Evolutionary conservation across 139 green algal species (phyloP).

Genomic region (Coccomyxa sp.): DNA sequence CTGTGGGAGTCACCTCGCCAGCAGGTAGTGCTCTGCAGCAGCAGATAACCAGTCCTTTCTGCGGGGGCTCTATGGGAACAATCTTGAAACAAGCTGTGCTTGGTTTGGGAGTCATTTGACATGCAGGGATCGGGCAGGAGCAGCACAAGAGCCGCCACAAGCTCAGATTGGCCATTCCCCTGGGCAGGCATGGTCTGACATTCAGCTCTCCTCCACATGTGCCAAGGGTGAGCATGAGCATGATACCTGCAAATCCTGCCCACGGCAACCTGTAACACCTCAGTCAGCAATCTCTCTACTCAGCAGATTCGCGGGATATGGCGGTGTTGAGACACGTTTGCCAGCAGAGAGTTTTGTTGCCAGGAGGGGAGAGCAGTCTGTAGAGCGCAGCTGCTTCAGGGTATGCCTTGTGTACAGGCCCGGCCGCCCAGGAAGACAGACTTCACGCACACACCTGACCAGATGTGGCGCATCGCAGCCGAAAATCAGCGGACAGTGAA

Average conservation of each 20-base stretch:
- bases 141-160: neutral
- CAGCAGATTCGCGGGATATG: neutral
- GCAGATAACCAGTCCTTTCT: neutral
- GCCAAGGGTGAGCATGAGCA: neutral
- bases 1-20: too few species aligned
- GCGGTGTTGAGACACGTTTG: neutral
- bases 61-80: neutral
- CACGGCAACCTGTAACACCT: neutral
- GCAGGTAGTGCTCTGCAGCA: neutral
- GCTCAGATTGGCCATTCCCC: neutral
- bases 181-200: neutral
- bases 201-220: conserved; percentile 1
- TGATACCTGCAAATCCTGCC: neutral
- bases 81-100: neutral
- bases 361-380: too few species aligned
- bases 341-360: neutral
- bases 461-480: neutral
- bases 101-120: too few species aligned
- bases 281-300: neutral
- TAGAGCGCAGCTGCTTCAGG: too few species aligned
- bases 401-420: neutral
- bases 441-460: neutral
- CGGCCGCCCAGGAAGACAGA: neutral
- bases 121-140: neutral
- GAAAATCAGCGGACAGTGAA: neutral